A percentile compares a stretch with the other conserved stretches of the same genome.
These are phyloP conservation scores for Raphanus hybrid DNA, from an alignment of 441 rosid genomes.

Conservation along the genomic window DNA sequence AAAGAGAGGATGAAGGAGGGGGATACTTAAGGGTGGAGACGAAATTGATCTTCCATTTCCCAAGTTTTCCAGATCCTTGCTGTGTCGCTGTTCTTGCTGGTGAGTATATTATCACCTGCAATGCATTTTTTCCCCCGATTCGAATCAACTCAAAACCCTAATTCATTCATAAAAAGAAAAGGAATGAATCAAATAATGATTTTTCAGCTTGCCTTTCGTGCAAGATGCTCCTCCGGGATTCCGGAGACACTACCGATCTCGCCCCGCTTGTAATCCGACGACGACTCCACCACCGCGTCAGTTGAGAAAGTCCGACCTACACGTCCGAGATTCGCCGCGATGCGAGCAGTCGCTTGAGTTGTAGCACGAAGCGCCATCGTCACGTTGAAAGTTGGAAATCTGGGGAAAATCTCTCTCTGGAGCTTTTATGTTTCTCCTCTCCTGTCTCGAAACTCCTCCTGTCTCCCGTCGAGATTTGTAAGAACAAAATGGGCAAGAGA, in stretches of 20 bases:
- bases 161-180: not conserved
- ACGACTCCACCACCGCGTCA: slow-evolving; percentile 74
- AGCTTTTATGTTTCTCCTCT: no score
- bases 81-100: slow-evolving; percentile 90
- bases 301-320: slow-evolving; percentile 62
- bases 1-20: no score
- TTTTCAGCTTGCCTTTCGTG: slow-evolving; percentile 44
- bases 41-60: slow-evolving; percentile 87
- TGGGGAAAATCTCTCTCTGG: no score
- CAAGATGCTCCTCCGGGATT: slow-evolving; percentile 82
- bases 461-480: no score
- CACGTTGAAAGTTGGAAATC: not conserved
- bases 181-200: no score
- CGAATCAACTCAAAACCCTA: not conserved
- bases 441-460: no score
- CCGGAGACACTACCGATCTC: slow-evolving; percentile 88
- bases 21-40: slow-evolving; percentile 50
- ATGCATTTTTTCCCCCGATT: not conserved
- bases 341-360: slow-evolving; percentile 47
- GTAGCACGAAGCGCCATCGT: slow-evolving; percentile 67
- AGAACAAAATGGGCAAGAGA: no score
- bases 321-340: slow-evolving; percentile 47
- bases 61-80: slow-evolving; percentile 92
- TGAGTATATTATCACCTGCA: slow-evolving; percentile 81
- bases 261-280: slow-evolving; percentile 68